These are phyloP conservation scores for Penicillium decumbens DNA, from an alignment of 2,329 filamentous ascomycete genomes.

Conservation along the genomic window DNA sequence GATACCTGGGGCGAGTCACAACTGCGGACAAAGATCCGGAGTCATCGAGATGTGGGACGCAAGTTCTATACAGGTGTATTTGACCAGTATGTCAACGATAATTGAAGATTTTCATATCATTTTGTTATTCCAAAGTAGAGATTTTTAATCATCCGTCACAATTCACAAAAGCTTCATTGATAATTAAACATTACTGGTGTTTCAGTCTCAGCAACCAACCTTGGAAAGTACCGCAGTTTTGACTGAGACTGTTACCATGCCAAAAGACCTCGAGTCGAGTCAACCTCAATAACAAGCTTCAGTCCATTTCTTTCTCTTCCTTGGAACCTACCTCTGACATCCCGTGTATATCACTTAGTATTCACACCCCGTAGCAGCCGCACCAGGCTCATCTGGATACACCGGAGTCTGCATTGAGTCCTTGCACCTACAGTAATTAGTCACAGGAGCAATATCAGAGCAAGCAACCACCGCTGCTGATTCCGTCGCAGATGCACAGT, in stretches of 20 bases:
- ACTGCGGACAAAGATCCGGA: conserved; percentile 52
- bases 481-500: conserved; percentile 17
- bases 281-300: background rate
- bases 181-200: background rate
- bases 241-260: background rate
- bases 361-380: conserved; percentile 20
- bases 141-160: background rate
- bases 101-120: background rate
- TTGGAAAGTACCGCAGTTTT: no score
- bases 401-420: conserved; percentile 16
- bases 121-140: no score
- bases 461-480: conserved; percentile 6
- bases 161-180: background rate
- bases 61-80: conserved; percentile 49
- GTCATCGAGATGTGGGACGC: conserved; percentile 48
- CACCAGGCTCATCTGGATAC: conserved; percentile 18
- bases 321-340: background rate
- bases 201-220: no score
- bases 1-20: conserved; percentile 55
- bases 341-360: background rate
- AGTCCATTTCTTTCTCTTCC: background rate
- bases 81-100: conserved; percentile 39
- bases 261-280: background rate
- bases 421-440: conserved; percentile 16
- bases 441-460: conserved; percentile 7